Base-by-base conservation (phyloP, 352 stramenopile genomes). In the Phytophthora ohioensis region DNA sequence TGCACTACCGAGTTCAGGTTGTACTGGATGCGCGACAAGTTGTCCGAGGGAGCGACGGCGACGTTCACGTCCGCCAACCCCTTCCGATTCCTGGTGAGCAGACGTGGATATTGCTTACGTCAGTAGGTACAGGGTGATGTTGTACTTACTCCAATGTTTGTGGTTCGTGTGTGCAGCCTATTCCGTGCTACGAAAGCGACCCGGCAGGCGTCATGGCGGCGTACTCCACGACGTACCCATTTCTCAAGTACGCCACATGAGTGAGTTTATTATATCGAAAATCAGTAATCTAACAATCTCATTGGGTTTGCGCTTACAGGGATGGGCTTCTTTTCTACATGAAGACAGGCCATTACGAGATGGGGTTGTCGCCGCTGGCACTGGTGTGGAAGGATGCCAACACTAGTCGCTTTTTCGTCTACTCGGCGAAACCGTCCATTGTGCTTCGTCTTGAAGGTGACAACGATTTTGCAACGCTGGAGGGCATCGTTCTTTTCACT, bases 1-100 rank as follows among this genome's bases (percentile, higher is more conserved):
- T 97, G 92, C 75, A 96, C 92, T n/a, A 94, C 86, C 9, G 91
- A 97, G 67, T 98, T 98, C 57, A 87, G 93, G 13, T 79, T 94
- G 4, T 98, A 96, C 72, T 98, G 92, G 92, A 78, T 97, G 59
- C 88, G 88, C 4, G 91, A 96, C 71, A 98, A 98, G 76, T 81
- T 98, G 6, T 79, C 79, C 3, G 93, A 98, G 76, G 84, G 81
- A 45, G 75, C 70, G 5, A 73, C 85, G 1, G 74, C 67, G 15
- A 82, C 61, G 2, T 58, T 82, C 11, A 77, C 87, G 8, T 63
- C 83, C 0, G 80, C 84, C 2, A 97, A 97, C 57, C 87, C 87
- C 1, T 94, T 81, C 57, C 86, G 76, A 13, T 95, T 97, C 57
- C 39, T 93, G 65, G 90, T 97, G 67, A 0, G 71, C 17, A 41